Percentiles rank a stretch among this genome's conserved stretches.
Conservation (phyloP, 768 basidiomycete genomes). For the Xerocomellus intermedius region DNA sequence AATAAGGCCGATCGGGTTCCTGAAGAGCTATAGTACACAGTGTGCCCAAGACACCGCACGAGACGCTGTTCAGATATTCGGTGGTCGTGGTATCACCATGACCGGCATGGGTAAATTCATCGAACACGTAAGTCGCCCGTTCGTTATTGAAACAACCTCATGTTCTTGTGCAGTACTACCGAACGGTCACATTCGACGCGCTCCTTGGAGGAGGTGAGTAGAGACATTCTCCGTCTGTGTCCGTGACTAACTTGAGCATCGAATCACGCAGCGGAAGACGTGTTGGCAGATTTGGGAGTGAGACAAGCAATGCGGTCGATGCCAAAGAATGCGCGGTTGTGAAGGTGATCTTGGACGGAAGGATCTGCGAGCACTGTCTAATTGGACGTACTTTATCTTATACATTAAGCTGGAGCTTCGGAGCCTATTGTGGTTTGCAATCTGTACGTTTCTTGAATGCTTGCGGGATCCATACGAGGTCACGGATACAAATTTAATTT, state of each 20-base stretch:
- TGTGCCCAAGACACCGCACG: slow-evolving; percentile 76
- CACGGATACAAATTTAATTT: neutral
- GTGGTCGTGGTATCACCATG: slow-evolving; percentile 81
- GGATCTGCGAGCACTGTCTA: slow-evolving; percentile 1
- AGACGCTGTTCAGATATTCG: slow-evolving; percentile 79
- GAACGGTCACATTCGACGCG: slow-evolving; percentile 36
- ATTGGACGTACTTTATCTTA: neutral
- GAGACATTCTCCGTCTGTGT: neutral
- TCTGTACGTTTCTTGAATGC: neutral
- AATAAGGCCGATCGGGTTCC: slow-evolving; percentile 66
- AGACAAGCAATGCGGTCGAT: slow-evolving; percentile 76
- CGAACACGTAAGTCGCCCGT: slow-evolving; percentile 45
- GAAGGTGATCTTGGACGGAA: slow-evolving; percentile 9
- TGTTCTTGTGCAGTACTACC: slow-evolving; percentile 28
- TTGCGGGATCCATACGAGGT: neutral
- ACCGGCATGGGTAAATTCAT: slow-evolving; percentile 65
- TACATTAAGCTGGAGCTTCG: too few species aligned
- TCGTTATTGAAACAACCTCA: slow-evolving; percentile 10
- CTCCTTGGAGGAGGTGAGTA: slow-evolving; percentile 63
- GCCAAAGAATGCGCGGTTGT: slow-evolving; percentile 66
- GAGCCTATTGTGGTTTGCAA: too few species aligned
- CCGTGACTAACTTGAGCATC: neutral
- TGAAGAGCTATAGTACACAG: slow-evolving; percentile 77
- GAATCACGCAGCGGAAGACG: slow-evolving; percentile 57
- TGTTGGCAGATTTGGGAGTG: slow-evolving; percentile 76